phyloP scores from a whole-genome alignment of 495 filamentous ascomycete species.

The Podospora pseudopauciseta region DNA sequence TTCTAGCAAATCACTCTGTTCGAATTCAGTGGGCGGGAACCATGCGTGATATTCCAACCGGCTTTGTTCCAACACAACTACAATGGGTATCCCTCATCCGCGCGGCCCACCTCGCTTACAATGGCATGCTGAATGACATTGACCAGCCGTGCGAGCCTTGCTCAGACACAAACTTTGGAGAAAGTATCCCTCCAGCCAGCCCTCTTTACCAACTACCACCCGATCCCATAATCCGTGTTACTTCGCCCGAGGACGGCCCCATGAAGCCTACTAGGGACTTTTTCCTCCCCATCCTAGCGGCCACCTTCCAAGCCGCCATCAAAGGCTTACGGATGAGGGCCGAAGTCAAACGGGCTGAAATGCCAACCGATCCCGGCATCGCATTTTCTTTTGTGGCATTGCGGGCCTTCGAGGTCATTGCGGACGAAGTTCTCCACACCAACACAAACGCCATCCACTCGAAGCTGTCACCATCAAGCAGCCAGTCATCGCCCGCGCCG shows the following conservation, averaged over 20 bases:
- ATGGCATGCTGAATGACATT: conserved; percentile 31
- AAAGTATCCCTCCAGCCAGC: neutral
- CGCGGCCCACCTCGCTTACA: conserved; percentile 38
- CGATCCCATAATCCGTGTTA: neutral
- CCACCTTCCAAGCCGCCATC: neutral
- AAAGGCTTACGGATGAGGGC: neutral
- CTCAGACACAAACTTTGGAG: neutral
- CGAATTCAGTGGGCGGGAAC: conserved; percentile 38
- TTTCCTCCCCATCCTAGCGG: neutral
- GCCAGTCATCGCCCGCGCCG: conserved; percentile 10
- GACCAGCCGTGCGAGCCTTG: neutral
- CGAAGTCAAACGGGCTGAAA: neutral
- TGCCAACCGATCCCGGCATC: neutral
- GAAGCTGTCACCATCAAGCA: neutral
- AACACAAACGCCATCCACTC: neutral
- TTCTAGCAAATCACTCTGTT: conserved; percentile 37
- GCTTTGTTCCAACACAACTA: conserved; percentile 33
- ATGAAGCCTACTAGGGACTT: neutral
- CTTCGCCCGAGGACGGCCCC: neutral
- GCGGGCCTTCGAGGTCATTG: neutral
- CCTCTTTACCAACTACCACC: neutral
- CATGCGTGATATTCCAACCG: conserved; percentile 20
- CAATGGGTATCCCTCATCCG: conserved; percentile 45
- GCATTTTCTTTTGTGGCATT: neutral
- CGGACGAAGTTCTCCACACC: neutral